These are phyloP conservation scores for Neonectria faginata DNA, from an alignment of 2,329 filamentous ascomycete species.

Conservation along the genomic window DNA sequence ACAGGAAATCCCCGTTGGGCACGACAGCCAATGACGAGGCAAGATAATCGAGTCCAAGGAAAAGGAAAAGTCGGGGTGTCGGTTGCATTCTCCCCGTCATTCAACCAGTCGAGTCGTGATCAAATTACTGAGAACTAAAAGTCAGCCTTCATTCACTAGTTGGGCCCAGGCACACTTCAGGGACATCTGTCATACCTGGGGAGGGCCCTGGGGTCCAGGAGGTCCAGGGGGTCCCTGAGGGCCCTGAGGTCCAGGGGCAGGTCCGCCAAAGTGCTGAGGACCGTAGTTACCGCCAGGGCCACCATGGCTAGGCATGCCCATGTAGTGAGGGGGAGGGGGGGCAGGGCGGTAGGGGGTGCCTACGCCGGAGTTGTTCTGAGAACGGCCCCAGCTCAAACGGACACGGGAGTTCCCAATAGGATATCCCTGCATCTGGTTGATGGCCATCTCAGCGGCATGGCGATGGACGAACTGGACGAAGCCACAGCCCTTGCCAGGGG, in stretches of 20 bases:
- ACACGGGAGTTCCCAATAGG: conserved; percentile 99
- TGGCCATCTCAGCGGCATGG: conserved; percentile 99
- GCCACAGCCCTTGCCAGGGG: conserved; percentile 97
- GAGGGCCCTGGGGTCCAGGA: conserved; percentile 53
- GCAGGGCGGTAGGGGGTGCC: conserved; percentile 97
- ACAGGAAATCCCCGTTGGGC: conserved; percentile 38
- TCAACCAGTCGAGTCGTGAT: conserved; percentile 46
- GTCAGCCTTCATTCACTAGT: conserved; percentile 24
- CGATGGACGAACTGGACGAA: conserved; percentile 99
- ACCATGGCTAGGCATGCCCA: conserved; percentile 60
- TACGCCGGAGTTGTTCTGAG: conserved; percentile 98
- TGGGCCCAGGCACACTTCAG: not conserved
- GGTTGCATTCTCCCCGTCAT: conserved; percentile 41
- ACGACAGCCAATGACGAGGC: conserved; percentile 40
- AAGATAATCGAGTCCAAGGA: conserved; percentile 46
- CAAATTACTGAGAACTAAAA: conserved; percentile 41
- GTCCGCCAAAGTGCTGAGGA: conserved; percentile 61
- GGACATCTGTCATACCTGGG: conserved; percentile 50
- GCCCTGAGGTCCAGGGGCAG: conserved; percentile 57
- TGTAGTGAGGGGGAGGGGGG: conserved; percentile 72
- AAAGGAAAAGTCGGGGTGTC: conserved; percentile 39
- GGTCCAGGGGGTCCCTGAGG: conserved; percentile 58
- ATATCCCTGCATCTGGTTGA: conserved; percentile 99
- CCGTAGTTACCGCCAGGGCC: conserved; percentile 59
- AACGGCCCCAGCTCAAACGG: conserved; percentile 95